These are phyloP conservation scores for Galerina marginata DNA, from an alignment of 768 basidiomycete genomes.

Conservation along the genomic window DNA sequence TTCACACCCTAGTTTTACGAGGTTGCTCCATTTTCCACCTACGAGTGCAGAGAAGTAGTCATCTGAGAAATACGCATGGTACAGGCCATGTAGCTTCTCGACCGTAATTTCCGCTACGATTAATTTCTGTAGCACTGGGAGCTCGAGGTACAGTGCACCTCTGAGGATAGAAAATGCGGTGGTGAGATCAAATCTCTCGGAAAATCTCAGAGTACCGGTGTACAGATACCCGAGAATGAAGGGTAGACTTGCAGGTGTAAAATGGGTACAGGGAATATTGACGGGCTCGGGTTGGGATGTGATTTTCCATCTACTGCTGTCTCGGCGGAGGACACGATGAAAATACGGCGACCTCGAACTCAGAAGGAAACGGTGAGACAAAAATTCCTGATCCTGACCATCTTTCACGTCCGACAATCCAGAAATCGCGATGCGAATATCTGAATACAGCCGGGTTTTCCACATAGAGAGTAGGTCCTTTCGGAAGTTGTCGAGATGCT, in stretches of 20 bases:
- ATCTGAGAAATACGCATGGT: not conserved
- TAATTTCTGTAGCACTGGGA: not conserved
- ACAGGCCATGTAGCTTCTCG: not conserved
- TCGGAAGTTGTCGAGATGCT: not conserved
- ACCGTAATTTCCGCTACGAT: not conserved
- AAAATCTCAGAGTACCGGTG: not conserved
- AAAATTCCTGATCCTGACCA: not conserved
- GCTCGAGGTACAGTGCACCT: not conserved
- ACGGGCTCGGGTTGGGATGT: not conserved
- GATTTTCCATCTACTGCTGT: not conserved
- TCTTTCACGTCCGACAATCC: not conserved
- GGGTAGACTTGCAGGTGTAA: not conserved
- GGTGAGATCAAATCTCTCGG: not conserved
- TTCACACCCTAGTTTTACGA: not conserved
- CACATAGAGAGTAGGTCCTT: slow-evolving; percentile 4
- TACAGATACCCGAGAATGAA: not conserved
- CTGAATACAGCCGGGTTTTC: not conserved
- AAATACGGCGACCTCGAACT: not conserved
- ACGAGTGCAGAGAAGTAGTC: not conserved
- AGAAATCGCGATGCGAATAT: not conserved
- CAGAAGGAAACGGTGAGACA: not conserved
- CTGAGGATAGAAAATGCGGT: not conserved
- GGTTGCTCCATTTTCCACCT: not conserved
- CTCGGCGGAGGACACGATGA: not conserved
- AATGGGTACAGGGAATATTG: not conserved